Base-by-base conservation (phyloP, 2,329 filamentous ascomycete genomes). In the Talaromyces sp. region DNA sequence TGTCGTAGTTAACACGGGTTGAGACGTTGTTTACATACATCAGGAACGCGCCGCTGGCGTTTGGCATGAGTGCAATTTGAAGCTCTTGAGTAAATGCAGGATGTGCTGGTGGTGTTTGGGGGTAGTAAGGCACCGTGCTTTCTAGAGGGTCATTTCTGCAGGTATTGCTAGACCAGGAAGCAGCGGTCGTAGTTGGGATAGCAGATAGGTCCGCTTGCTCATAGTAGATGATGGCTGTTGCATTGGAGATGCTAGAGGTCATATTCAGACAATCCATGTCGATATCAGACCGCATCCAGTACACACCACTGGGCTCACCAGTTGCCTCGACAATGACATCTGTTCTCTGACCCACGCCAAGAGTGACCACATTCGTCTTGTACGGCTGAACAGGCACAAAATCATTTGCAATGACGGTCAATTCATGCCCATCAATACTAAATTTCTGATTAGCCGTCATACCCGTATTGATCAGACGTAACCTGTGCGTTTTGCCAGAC, bases 61-160 rank as follows among this genome's bases (percentile, higher is more conserved):
- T 49, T 22, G 45, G 19, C 10, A 11, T 25, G 19, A 49, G 22
- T 49, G 19, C 1, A 15, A 49, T 49, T 22, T 15, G 19, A 25
- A 49, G 19, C 8, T 25, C 45, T 7, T 49, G 45, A 25, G 45
- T 49, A 2, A 15, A 15, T 15, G 45, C 10, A 4, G 22, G 45
- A 27, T 1, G 13, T 49, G 45, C n/a, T 15, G 22, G 45, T 1
- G 69, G 64, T 1, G 68, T 65, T 49, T 72, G 69, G 10, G 68
- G 63, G 45, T 67, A 70, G 58, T 66, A 69, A 38, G 72, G 73
- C 2, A 68, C 67, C 10, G 72, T 74, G 38, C 53, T 27, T 22
- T 36, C 36, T 5, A 75, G 67, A 8, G 67, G 65, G 51, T 72
- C 70, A 25, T 53, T 53, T 3, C 11, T 17, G 29, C 60, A 62